Base-by-base conservation (phyloP, 331 rosid genomes). In the Rhamnella rubrinervis region DNA sequence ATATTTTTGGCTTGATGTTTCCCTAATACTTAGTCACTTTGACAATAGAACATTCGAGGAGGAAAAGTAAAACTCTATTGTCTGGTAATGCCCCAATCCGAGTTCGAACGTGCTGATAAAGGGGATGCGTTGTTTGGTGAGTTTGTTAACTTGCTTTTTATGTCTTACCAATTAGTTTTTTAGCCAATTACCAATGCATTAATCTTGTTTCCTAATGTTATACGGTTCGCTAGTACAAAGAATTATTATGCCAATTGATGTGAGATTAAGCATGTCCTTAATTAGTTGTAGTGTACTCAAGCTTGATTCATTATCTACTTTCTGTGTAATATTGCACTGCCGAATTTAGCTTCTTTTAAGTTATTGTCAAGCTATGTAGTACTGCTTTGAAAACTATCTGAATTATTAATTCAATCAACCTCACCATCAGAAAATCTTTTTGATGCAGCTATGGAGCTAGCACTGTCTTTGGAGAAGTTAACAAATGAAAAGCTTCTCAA, bases 371-470 rank as follows among this genome's bases (percentile, higher is more conserved):
- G 35, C 35, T 52, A 18, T 4, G 7, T 52, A 15, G 9, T 52
- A 2, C 20, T 17, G 8, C 56, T 52, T 51, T 51, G n/a, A 51
- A 15, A 5, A 51, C 15, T 20, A 52, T 41, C n/a, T n/a, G 35
- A 16, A 58, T 49, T 26, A 31, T 9, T 2, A 13, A 18, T 26
- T 23, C 10, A 21, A 11, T 19, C 2, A 20, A 58, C 37, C 12
- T n/a, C 7, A 7, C 17, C 50, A 21, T 47, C 52, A 57, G 14
- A 18, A 41, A 31, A 61, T 39, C 31, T n/a, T n/a, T n/a, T 39
- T 63, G 47, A 62, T 81, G 71, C 84, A 92, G 96, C 96, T 38
- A 92, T 87, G 96, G 90, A 92, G 67, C 92, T 92, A 61, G 87
- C 87, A 18, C 61, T 92, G 70, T 84, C 97, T 51, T 63, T 89